These are phyloP conservation scores for Collybia mongolica DNA, from an alignment of 768 basidiomycete genomes.

Conservation along the genomic window DNA sequence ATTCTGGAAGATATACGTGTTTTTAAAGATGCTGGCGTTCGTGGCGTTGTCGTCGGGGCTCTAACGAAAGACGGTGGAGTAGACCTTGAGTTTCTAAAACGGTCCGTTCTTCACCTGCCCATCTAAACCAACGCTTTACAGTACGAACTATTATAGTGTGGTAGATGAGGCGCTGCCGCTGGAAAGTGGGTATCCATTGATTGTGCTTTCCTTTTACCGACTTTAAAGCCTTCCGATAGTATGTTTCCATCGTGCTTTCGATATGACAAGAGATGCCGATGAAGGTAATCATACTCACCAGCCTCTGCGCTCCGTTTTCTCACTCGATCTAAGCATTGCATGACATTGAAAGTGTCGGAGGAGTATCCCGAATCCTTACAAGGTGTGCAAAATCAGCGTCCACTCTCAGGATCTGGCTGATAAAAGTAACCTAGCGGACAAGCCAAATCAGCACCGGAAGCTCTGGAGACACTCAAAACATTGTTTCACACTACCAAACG, in stretches of 20 bases:
- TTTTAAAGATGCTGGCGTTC: constrained; percentile 56
- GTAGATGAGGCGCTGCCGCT: constrained; percentile 56
- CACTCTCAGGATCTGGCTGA: not conserved
- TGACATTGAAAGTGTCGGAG: constrained; percentile 53
- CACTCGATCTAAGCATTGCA: constrained; percentile 32
- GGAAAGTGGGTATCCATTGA: constrained; percentile 46
- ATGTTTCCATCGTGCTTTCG: constrained; percentile 79
- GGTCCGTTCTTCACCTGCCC: constrained; percentile 28
- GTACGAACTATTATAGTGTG: constrained; percentile 34
- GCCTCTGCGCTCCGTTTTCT: not conserved
- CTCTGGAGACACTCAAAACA: constrained; percentile 37
- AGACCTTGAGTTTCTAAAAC: constrained; percentile 56
- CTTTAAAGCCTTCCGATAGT: constrained; percentile 36
- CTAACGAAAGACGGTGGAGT: constrained; percentile 56
- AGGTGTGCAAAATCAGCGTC: constrained; percentile 43
- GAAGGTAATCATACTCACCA: constrained; percentile 38
- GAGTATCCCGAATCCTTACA: constrained; percentile 76
- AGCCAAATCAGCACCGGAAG: constrained; percentile 37
- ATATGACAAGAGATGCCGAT: constrained; percentile 58
- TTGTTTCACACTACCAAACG: constrained; percentile 36
- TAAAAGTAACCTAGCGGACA: constrained; percentile 45
- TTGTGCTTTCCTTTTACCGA: not conserved
- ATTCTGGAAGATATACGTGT: constrained; percentile 72
- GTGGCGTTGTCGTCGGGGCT: constrained; percentile 68
- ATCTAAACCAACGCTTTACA: not conserved